Conservation (phyloP, 192 early-diverging fungal species). For the Coemansia sp. region DNA sequence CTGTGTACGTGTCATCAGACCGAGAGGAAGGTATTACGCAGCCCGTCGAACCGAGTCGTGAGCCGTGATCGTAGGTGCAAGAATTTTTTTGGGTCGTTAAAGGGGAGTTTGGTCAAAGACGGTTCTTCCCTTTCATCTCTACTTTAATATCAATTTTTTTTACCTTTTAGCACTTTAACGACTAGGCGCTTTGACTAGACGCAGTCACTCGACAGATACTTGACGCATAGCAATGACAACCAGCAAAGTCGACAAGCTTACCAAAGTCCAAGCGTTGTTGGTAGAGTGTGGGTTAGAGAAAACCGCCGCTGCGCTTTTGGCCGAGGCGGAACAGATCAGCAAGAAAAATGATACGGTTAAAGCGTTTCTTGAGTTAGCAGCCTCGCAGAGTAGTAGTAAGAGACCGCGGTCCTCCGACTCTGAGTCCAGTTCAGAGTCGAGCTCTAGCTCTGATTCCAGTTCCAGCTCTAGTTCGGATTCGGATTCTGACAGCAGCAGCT, state of each 20-base stretch:
- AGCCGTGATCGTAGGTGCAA: neutral
- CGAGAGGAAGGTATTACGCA: neutral
- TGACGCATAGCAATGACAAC: conserved; percentile 2
- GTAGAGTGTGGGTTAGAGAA: conserved; percentile 32
- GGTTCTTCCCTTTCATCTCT: neutral
- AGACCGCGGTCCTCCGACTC: conserved; percentile 46
- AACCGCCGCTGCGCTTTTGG: conserved; percentile 27
- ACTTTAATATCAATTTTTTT: neutral
- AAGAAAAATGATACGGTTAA: conserved; percentile 29
- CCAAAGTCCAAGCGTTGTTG: conserved; percentile 31
- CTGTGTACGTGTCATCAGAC: neutral
- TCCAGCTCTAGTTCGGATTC: conserved; percentile 1
- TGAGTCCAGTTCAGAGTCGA: conserved; percentile 33
- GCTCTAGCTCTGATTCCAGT: conserved; percentile 14
- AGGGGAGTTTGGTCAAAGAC: neutral
- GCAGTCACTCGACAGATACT: neutral
- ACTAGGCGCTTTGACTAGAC: conserved; percentile 1
- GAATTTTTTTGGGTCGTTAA: neutral
- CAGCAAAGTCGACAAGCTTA: conserved; percentile 17
- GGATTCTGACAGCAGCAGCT: conserved; percentile 1
- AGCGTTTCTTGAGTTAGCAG: conserved; percentile 23
- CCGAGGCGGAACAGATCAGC: conserved; percentile 36
- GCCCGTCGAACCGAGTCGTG: neutral
- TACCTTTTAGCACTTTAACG: neutral
- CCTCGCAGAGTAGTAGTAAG: neutral